Base-by-base conservation (phyloP, 2,329 filamentous ascomycete species). In the Colletotrichum abscissum region DNA sequence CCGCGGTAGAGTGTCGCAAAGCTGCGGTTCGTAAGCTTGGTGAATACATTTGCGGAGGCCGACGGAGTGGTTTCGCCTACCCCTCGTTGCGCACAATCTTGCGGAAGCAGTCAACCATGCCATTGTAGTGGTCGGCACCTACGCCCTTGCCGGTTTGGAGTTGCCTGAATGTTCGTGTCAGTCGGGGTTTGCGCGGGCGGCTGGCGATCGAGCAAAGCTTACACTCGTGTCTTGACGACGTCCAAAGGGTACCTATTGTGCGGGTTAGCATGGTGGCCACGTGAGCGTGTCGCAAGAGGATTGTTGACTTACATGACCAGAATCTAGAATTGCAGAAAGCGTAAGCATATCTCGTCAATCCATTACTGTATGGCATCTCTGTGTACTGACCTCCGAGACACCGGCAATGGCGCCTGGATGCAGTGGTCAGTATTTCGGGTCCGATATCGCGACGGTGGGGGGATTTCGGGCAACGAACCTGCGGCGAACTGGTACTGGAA, bases 71-170 rank as follows among this genome's bases (percentile, higher is more conserved):
- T 73, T 24, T 59, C 57, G 78, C 88, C 76, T 90, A 97, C 95
- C 97, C 97, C 88, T 99, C 97, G 83, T 97, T 93, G 85, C 91
- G 93, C 83, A 99, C 91, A 80, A 99, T 99, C 91, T 99, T 99
- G 81, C 91, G 89, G 89, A 99, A 97, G 88, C 96, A 98, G 85
- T 99, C 97, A 73, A 98, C 81, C 95, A 98, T 99, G 89, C 97
- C 95, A 87, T 91, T 98, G 90, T 99, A 98, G 78, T 90, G 88
- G 79, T 98, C 97, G 77, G 92, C 92, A 73, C 95, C 94, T 26
- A 88, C 86, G 56, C 88, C 90, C 77, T 87, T 89, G 79, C 92
- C 93, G 67, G 93, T 93, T 86, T 98, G 95, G 70, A 98, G 89
- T 85, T 98, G 95, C 83, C 94, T 98, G 79, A 7, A 26, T 75